Conservation (phyloP, 2,329 filamentous ascomycete species). For the Cladophialophora immunda region DNA sequence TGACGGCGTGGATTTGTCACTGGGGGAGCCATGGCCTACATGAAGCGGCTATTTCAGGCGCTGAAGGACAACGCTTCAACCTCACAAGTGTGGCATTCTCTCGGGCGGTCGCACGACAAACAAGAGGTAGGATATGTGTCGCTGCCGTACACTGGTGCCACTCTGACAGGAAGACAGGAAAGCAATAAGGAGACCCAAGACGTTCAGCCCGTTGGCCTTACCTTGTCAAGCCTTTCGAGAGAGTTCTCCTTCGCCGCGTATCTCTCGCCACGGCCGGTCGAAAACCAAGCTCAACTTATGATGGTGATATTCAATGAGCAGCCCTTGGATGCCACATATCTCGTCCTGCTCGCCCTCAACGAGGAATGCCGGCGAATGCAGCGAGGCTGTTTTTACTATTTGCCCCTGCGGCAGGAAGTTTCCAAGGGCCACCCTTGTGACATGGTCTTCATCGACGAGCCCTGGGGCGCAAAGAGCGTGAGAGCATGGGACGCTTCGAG, state of each 20-base stretch:
- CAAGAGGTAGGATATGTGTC: neutral
- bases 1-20: neutral
- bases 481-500: conserved; percentile 6
- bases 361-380: conserved; percentile 15
- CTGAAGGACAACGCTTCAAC: neutral
- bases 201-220: neutral
- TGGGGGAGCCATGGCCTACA: neutral
- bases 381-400: conserved; percentile 13
- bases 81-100: neutral
- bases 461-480: conserved; percentile 10
- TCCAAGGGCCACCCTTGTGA: conserved; percentile 12
- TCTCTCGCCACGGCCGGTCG: neutral
- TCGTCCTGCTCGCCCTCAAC: conserved; percentile 19
- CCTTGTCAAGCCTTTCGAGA: neutral
- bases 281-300: neutral
- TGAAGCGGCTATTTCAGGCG: neutral
- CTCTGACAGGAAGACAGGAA: neutral
- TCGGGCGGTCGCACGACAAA: neutral
- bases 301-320: neutral
- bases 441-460: conserved; percentile 17
- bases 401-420: neutral
- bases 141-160: neutral
- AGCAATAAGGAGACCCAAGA: neutral
- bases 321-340: neutral
- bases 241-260: conserved; percentile 4